phyloP scores from a whole-genome alignment of 495 filamentous ascomycete species.

The Hypoxylon lienhwacheense region DNA sequence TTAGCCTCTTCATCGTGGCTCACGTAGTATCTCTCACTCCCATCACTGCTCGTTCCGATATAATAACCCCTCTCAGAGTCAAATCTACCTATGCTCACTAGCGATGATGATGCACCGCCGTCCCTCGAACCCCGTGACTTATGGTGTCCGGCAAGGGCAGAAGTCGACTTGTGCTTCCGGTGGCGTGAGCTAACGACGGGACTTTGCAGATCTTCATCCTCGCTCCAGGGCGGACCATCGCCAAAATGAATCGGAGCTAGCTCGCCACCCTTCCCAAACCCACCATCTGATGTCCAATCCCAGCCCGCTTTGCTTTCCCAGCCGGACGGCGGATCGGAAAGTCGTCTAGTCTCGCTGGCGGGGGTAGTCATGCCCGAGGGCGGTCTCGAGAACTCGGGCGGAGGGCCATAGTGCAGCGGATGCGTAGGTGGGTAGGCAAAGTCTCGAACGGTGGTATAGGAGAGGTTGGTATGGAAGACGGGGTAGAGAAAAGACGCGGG shows the following conservation, averaged over 20 bases:
- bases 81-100: constrained; percentile 47
- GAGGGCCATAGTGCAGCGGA: constrained; percentile 91
- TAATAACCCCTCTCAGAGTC: constrained; percentile 65
- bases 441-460: constrained; percentile 88
- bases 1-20: constrained; percentile 67
- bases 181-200: constrained; percentile 79
- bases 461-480: constrained; percentile 82
- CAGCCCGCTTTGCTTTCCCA: constrained; percentile 63
- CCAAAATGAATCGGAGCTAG: constrained; percentile 83
- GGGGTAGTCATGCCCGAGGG: constrained; percentile 81
- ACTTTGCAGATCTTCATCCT: constrained; percentile 93
- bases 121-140: constrained; percentile 49
- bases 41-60: constrained; percentile 68
- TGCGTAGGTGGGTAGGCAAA: constrained; percentile 87
- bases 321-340: constrained; percentile 75
- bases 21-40: constrained; percentile 76
- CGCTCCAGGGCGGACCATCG: constrained; percentile 94
- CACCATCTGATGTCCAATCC: constrained; percentile 51
- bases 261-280: constrained; percentile 57
- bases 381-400: constrained; percentile 66
- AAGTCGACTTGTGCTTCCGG: constrained; percentile 79
- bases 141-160: constrained; percentile 45
- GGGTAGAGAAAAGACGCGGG: constrained; percentile 78
- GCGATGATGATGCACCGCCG: constrained; percentile 44
- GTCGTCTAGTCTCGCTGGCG: constrained; percentile 73